Conservation (phyloP, 495 filamentous ascomycete genomes). For the Xylaria intraflava region DNA sequence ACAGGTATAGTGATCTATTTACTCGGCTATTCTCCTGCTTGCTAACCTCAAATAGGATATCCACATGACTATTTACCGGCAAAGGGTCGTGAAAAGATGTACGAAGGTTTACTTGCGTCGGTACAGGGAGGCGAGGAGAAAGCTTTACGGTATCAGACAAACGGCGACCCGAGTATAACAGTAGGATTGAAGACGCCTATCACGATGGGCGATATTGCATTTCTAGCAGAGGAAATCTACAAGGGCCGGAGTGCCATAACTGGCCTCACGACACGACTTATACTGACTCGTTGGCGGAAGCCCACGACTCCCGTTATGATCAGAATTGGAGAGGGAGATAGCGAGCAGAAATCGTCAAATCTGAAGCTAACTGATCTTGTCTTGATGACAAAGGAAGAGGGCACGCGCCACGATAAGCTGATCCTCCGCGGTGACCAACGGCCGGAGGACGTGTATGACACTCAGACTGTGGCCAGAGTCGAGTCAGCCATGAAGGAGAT, state of each 20-base stretch:
- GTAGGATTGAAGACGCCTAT: conserved; percentile 70
- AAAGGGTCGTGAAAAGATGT: conserved; percentile 85
- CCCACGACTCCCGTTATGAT: conserved; percentile 35
- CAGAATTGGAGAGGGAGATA: conserved; percentile 47
- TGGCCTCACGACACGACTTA: conserved; percentile 68
- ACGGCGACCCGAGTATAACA: conserved; percentile 49
- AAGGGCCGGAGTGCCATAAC: conserved; percentile 76
- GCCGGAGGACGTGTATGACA: conserved; percentile 66
- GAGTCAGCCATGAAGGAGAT: conserved; percentile 50
- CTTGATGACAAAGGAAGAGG: conserved; percentile 95
- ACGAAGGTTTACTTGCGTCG: conserved; percentile 67
- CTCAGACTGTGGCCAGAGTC: conserved; percentile 55
- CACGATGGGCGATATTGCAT: conserved; percentile 71
- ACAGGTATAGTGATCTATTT: conserved; percentile 34
- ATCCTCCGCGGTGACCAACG: conserved; percentile 64
- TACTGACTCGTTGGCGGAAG: conserved; percentile 69
- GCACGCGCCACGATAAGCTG: conserved; percentile 69
- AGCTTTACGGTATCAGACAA: conserved; percentile 47
- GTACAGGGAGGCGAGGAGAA: conserved; percentile 74
- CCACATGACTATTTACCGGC: conserved; percentile 73
- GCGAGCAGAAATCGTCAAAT: conserved; percentile 64
- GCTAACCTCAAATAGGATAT: conserved; percentile 48
- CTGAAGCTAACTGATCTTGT: conserved; percentile 68
- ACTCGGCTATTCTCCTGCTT: background rate
- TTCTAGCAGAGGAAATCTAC: conserved; percentile 84